Percentiles rank a stretch among this genome's conserved stretches.
phyloP scores from a whole-genome alignment of 371 early-diverging fungal species.

The Umbelopsis sp. region DNA sequence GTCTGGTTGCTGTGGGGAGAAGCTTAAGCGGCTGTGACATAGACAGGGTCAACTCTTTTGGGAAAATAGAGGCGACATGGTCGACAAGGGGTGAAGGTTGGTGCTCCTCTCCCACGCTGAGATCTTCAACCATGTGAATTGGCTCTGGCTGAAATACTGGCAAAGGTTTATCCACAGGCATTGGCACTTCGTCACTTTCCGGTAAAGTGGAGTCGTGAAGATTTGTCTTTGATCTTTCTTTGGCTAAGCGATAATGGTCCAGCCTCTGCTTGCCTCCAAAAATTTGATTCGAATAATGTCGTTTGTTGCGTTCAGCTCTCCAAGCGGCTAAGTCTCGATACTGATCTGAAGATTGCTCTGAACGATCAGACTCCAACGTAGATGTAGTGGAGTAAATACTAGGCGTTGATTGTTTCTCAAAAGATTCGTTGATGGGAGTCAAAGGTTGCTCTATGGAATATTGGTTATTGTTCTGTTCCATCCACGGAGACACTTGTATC shows the following conservation, averaged over 20 bases:
- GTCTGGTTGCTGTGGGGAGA: conserved; percentile 14
- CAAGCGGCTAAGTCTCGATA: conserved; percentile 37
- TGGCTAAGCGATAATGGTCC: conserved; percentile 24
- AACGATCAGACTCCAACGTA: neutral
- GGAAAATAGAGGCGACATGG: neutral
- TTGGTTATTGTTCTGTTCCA: neutral
- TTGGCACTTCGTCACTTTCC: conserved; percentile 8
- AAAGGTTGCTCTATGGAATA: no score
- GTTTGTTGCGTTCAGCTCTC: conserved; percentile 33
- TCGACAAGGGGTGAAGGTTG: neutral
- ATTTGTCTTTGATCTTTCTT: conserved; percentile 5
- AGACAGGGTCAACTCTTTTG: conserved; percentile 4
- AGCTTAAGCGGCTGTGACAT: neutral
- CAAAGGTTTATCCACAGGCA: neutral
- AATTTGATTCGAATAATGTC: conserved; percentile 35
- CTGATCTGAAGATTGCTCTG: conserved; percentile 19
- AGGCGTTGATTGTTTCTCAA: neutral
- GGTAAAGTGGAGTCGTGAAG: neutral
- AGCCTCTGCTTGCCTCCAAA: conserved; percentile 43
- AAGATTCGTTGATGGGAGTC: conserved; percentile 6
- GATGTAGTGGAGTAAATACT: conserved; percentile 8
- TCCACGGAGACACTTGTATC: conserved; percentile 8
- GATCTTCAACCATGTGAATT: neutral
- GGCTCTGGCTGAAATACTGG: neutral
- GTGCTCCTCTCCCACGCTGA: conserved; percentile 9